A percentile compares a stretch with the other conserved stretches of the same genome.
Evolutionary conservation across 371 early-diverging fungal species (phyloP).

Genomic region (Mucor piriformis): DNA sequence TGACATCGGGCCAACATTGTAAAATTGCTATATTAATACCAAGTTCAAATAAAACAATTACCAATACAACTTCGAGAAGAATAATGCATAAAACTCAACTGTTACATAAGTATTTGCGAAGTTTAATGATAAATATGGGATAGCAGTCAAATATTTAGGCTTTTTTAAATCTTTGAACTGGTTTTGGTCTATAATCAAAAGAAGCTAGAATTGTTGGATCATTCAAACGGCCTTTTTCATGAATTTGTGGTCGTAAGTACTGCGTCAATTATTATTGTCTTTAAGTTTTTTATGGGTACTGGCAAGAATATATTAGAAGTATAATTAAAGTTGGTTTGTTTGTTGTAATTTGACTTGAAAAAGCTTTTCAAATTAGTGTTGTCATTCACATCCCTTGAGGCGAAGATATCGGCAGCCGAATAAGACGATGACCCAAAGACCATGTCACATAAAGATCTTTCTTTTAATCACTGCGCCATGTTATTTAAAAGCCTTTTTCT

Average conservation of each 20-base stretch:
- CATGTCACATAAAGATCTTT: constrained; percentile 24
- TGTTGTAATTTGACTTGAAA: constrained; percentile 21
- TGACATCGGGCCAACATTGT: too few species aligned
- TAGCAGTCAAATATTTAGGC: constrained; percentile 11
- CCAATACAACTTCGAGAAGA: too few species aligned
- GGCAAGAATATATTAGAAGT: constrained; percentile 21
- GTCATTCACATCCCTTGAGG: constrained; percentile 18
- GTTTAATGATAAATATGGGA: constrained; percentile 7
- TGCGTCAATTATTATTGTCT: constrained; percentile 7
- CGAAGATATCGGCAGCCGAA: constrained; percentile 14
- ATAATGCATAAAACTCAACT: not conserved
- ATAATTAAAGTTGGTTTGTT: constrained; percentile 19
- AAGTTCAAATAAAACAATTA: too few species aligned
- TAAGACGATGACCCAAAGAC: constrained; percentile 14
- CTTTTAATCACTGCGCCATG: constrained; percentile 19
- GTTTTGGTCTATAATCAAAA: constrained; percentile 23
- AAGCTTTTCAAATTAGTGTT: constrained; percentile 16
- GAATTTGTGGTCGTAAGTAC: constrained; percentile 13
- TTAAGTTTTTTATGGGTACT: constrained; percentile 19
- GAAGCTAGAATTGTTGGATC: constrained; percentile 16
- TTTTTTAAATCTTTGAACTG: constrained; percentile 26
- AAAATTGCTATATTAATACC: too few species aligned
- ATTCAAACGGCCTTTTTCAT: constrained; percentile 23
- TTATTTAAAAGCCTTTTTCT: constrained; percentile 19
- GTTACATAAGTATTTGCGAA: too few species aligned